Evolutionary conservation across 2,329 filamentous ascomycete genomes (phyloP).

Genomic region (Diplocarpon mali): DNA sequence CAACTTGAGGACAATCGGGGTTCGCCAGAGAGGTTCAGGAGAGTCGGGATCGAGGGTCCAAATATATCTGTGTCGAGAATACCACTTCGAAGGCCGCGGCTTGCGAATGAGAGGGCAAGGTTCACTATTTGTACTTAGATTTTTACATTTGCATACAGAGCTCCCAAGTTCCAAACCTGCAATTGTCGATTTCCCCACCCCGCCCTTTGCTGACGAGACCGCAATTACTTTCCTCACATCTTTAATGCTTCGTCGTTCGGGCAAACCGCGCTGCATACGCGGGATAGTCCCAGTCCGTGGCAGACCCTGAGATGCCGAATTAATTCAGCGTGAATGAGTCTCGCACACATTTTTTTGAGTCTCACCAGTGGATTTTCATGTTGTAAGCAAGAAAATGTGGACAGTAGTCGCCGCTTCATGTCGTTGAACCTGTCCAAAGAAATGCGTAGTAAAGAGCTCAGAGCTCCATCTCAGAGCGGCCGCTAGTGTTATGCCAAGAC

Average conservation of each 20-base stretch:
- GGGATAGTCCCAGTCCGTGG: constrained; percentile 66
- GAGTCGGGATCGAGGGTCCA: constrained; percentile 84
- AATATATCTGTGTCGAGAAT: constrained; percentile 96
- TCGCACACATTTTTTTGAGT: neutral
- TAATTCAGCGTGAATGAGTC: neutral
- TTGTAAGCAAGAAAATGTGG: constrained; percentile 38
- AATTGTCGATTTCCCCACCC: constrained; percentile 95
- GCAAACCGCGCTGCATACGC: constrained; percentile 69
- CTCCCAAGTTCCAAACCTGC: constrained; percentile 42
- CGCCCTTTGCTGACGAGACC: constrained; percentile 94
- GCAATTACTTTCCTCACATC: constrained; percentile 87
- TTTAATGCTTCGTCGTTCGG: constrained; percentile 67
- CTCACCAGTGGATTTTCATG: constrained; percentile 86
- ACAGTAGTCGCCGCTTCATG: constrained; percentile 39
- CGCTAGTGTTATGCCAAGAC: constrained; percentile 20
- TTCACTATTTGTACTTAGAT: constrained; percentile 66
- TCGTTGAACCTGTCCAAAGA: constrained; percentile 8
- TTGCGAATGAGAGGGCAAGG: constrained; percentile 75
- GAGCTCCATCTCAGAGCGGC: constrained; percentile 8
- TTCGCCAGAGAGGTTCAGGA: constrained; percentile 72
- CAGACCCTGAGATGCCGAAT: constrained; percentile 54
- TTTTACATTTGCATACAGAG: constrained; percentile 64
- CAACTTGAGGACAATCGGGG: constrained; percentile 63
- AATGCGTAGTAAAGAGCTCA: constrained; percentile 1
- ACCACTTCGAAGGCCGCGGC: constrained; percentile 68